Base-by-base conservation (phyloP, 2,329 filamentous ascomycete species). In the Cladosporium sp. region DNA sequence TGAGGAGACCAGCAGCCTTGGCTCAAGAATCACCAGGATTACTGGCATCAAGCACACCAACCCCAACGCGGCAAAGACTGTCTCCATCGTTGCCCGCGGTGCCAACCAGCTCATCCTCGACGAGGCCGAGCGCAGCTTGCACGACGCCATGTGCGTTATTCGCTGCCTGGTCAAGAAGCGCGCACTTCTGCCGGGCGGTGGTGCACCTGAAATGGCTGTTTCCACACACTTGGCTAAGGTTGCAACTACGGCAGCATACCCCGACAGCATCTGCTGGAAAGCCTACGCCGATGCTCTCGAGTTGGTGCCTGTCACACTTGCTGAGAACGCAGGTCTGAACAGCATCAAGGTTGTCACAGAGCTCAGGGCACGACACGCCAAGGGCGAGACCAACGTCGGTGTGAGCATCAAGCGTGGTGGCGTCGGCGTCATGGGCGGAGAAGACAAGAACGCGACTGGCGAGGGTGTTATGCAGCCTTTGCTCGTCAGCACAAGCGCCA, bases 81-180 rank as follows among this genome's bases (percentile, higher is more conserved):
- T 99, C 45, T 97, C 91, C 6, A 90, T 99, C 59, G 89, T 99
- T 58, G 92, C 91, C 69, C 89, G 94, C 61, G 94, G 94, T 65
- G 94, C 94, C 73, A 99, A 99, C 81, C 84, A 81, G 60, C 81
- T 99, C 64, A 97, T 99, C 70, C 81, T 99, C 50, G 94, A 99
- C 71, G 94, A 99, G 78, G 95, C 94, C 0, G 94, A 97, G 81
- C 90, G 94, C 68, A 94, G 89, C 65, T 83, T 99, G 56, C 94
- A 99, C 81, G 94, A 99, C 69, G 94, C 94, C 28, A 91, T 97
- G 63, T 99, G 94, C 73, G 94, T 97, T 51, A 92, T 99, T 67
- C 89, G 94, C 67, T 99, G 94, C 72, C 78, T 99, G 60, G 94
- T 99, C 66, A 99, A 99, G 86, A 99, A 97, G 85, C 96, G 95